Conservation (phyloP, 352 stramenopile species). For the Plasmopara halstedii region DNA sequence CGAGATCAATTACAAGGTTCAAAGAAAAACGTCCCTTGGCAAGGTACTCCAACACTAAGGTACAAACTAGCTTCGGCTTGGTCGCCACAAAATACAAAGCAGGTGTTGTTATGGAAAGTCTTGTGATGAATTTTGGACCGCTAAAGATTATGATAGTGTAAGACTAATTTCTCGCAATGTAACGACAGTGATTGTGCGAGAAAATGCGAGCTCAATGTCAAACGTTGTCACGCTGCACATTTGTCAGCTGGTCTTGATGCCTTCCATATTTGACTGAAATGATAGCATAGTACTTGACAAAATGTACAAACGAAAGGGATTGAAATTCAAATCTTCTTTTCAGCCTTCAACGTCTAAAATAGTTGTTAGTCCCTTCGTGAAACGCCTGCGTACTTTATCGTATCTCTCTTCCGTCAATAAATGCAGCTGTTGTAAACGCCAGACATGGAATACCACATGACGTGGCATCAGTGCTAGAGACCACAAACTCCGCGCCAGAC, state of each 20-base stretch:
- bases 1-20: no score
- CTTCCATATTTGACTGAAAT: not conserved
- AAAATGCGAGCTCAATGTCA: no score
- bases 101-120: conserved; percentile 17
- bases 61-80: not conserved
- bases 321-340: no score
- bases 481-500: no score
- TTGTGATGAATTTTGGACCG: conserved; percentile 2
- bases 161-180: conserved; percentile 1
- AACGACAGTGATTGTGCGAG: conserved; percentile 3
- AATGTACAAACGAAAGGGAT: no score
- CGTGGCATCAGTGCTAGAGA: conserved; percentile 1
- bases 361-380: not conserved
- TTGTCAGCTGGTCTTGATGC: not conserved
- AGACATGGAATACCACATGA: conserved; percentile 12
- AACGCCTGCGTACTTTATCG: no score
- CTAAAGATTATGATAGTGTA: conserved; percentile 7
- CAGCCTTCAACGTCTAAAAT: not conserved
- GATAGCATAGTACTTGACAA: no score
- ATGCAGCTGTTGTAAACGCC: conserved; percentile 12
- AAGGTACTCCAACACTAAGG: not conserved
- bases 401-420: not conserved
- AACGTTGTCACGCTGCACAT: no score
- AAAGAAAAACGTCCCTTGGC: not conserved
- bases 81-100: conserved; percentile 4